These are phyloP conservation scores for Lepidium campestre DNA, from an alignment of 441 rosid genomes.

Conservation along the genomic window DNA sequence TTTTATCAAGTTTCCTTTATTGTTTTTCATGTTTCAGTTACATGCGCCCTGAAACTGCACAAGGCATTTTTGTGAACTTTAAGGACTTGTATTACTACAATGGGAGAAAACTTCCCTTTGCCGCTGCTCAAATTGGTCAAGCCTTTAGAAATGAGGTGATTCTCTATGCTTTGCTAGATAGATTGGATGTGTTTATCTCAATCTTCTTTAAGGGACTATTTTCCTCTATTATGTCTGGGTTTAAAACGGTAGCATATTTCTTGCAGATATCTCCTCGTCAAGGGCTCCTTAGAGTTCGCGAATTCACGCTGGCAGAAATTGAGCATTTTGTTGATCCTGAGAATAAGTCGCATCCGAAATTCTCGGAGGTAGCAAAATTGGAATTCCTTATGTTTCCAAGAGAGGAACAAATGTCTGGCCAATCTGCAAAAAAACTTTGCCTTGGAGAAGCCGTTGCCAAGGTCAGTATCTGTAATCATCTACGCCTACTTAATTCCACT, in stretches of 20 bases:
- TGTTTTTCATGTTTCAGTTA: conserved; percentile 24
- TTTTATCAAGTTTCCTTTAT: not conserved
- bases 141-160: conserved; percentile 54
- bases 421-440: conserved; percentile 31
- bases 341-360: conserved; percentile 44
- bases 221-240: not conserved
- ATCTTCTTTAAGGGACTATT: not conserved
- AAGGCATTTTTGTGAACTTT: conserved; percentile 52
- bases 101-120: conserved; percentile 50
- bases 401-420: conserved; percentile 45
- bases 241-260: not conserved
- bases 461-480: conserved; percentile 21
- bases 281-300: conserved; percentile 51
- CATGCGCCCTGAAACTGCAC: conserved; percentile 61
- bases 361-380: conserved; percentile 32
- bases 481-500: not conserved
- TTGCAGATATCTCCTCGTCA: conserved; percentile 54
- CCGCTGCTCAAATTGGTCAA: conserved; percentile 57
- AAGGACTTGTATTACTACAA: conserved; percentile 45
- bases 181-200: not conserved
- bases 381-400: conserved; percentile 51
- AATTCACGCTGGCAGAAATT: conserved; percentile 50
- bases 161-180: not conserved
- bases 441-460: conserved; percentile 43
- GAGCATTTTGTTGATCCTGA: conserved; percentile 58